Evolutionary conservation across 345 rosid genomes (phyloP).

Genomic region (Euphorbia peplus): DNA sequence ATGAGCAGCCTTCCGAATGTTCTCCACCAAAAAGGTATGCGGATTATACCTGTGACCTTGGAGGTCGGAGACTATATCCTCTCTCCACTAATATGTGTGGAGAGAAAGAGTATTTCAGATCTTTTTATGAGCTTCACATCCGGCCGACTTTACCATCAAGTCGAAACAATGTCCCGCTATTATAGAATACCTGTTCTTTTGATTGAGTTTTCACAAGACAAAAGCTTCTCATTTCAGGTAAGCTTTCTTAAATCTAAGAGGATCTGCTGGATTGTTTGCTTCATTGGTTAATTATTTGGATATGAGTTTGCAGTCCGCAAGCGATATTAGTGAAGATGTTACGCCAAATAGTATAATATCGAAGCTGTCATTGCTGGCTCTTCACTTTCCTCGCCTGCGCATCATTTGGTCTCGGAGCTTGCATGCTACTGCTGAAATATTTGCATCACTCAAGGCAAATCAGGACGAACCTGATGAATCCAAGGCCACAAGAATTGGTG

Average conservation of each 20-base stretch:
- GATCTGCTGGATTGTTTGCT: not conserved
- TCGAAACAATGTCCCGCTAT: slow-evolving; percentile 85
- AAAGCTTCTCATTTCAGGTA: slow-evolving; percentile 98
- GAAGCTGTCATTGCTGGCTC: slow-evolving; percentile 80
- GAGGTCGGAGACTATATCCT: slow-evolving; percentile 96
- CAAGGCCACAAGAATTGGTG: slow-evolving; percentile 84
- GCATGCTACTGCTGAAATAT: slow-evolving; percentile 93
- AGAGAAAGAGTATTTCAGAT: slow-evolving; percentile 94
- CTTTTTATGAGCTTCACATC: slow-evolving; percentile 92
- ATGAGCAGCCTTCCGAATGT: slow-evolving; percentile 99
- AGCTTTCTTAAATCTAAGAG: slow-evolving; percentile 7
- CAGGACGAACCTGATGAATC: slow-evolving; percentile 91
- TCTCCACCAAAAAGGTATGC: slow-evolving; percentile 95
- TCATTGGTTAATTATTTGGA: slow-evolving; percentile 13
- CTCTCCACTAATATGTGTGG: slow-evolving; percentile 83
- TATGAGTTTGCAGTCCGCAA: slow-evolving; percentile 61
- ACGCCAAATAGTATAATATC: slow-evolving; percentile 88
- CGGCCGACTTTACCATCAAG: slow-evolving; percentile 93
- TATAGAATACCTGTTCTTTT: slow-evolving; percentile 93
- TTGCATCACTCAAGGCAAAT: slow-evolving; percentile 76
- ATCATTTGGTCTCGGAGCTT: slow-evolving; percentile 95
- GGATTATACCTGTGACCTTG: slow-evolving; percentile 80
- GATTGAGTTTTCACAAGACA: slow-evolving; percentile 95
- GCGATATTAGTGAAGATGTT: slow-evolving; percentile 94
- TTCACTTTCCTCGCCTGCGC: slow-evolving; percentile 89